Base-by-base conservation (phyloP, 768 basidiomycete species). In the Mrakia frigida region DNA sequence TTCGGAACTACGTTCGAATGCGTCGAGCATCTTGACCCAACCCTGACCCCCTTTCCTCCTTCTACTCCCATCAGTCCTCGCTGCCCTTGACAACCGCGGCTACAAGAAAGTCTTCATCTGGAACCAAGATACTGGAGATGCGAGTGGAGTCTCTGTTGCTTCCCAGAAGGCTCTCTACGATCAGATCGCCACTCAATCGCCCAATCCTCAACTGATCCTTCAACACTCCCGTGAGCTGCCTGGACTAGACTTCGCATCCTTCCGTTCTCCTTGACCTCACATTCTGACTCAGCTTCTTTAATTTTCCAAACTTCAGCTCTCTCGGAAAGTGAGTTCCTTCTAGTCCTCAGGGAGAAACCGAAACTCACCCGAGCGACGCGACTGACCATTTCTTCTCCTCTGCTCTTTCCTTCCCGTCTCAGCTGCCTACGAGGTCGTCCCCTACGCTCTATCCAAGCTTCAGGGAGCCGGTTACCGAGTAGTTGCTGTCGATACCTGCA, bases 91-190 rank as follows among this genome's bases (percentile, higher is more conserved):
- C 56, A 68, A 80, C 18, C 76, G 83, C 35, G 82, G 82, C 0
- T 84, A 84, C 80, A 83, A 82, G 79, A 80, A 81, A 78, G 61
- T 80, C 11, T 77, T 82, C 80, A 74, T 84, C 5, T 84, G 83
- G 82, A 76, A 75, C 18, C 80, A 82, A 16, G 83, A 83, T 70
- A 80, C 81, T 23, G 74, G 46, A 37, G 79, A 79, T 35, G 46
- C 78, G 14, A 31, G 35, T 33, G 70, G 59, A 23, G 79, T 59
- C 16, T 79, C 81, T 9, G 80, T 79, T 11, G 23, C 46, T 10
- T 79, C 78, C 56, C 79, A 79, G 4, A 74, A 82, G 74, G 41
- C 43, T 28, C 79, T 82, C 31, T 77, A 79, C 59, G 76, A 82
- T 74, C 65, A 68, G 23, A 11, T 68, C 65, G 65, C 65, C 6